phyloP scores from a whole-genome alignment of 2,329 filamentous ascomycete genomes.

The Xylariaceae sp. region DNA sequence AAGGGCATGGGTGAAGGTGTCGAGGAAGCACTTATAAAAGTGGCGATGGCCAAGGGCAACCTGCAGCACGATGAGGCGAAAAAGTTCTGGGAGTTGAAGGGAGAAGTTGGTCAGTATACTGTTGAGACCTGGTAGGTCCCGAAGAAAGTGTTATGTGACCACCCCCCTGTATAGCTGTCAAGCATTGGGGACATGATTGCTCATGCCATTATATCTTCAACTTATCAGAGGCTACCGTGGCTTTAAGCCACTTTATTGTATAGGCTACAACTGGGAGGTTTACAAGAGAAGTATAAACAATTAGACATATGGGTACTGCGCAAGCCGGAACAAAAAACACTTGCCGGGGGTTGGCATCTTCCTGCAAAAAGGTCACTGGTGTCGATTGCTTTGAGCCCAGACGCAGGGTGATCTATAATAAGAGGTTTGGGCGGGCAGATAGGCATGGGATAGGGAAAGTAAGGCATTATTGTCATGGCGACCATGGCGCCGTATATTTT shows the following conservation, averaged over 20 bases:
- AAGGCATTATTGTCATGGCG: not conserved
- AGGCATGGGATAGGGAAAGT: not conserved
- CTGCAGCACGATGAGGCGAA: conserved; percentile 80
- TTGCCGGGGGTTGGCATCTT: too few relatives aligned
- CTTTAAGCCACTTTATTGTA: conserved; percentile 5
- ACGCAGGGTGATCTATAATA: not conserved
- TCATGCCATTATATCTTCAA: not conserved
- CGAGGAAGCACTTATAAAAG: conserved; percentile 82
- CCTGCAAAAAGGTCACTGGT: too few relatives aligned
- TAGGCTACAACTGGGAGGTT: not conserved
- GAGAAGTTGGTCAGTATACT: conserved; percentile 92
- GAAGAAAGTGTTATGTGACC: not conserved
- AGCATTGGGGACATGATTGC: not conserved
- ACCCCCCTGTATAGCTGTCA: not conserved
- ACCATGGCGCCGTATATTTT: not conserved
- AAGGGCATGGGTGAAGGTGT: conserved; percentile 99
- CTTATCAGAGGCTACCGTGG: not conserved
- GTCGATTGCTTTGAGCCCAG: not conserved
- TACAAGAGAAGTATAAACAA: conserved; percentile 8
- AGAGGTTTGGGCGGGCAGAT: too few relatives aligned
- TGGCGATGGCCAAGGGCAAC: conserved; percentile 91
- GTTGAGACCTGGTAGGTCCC: conserved; percentile 71
- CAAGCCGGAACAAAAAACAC: conserved; percentile 9
- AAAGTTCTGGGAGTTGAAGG: conserved; percentile 91
- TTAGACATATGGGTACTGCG: conserved; percentile 14